A percentile compares a stretch with the other conserved stretches of the same genome.
Evolutionary conservation across 129 eudicot species (phyloP).

Genomic region (Oenanthe sinensis): DNA sequence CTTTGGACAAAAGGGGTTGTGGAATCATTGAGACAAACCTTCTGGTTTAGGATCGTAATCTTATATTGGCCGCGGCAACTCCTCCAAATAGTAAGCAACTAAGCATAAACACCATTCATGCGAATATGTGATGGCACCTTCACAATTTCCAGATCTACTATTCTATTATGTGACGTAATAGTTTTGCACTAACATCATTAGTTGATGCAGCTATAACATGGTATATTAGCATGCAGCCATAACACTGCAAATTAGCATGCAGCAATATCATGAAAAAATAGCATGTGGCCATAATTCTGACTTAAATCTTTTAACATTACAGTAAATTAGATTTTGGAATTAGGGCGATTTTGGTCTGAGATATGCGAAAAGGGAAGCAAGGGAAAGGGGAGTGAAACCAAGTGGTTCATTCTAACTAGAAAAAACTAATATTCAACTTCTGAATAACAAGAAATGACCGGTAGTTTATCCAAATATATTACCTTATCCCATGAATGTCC

Average conservation of each 20-base stretch:
- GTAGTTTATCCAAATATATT: slow-evolving; percentile 6
- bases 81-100: background rate
- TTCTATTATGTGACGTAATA: background rate
- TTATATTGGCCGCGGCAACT: background rate
- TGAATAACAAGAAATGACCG: background rate
- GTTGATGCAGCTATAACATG: background rate
- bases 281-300: background rate
- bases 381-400: too few relatives aligned
- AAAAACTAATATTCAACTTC: background rate
- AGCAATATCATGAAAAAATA: background rate
- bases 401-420: too few relatives aligned
- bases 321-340: background rate
- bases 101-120: background rate
- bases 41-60: background rate
- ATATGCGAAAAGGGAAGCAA: too few relatives aligned
- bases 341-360: too few relatives aligned
- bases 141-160: background rate
- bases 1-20: background rate
- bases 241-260: background rate
- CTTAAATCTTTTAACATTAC: background rate
- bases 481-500: slow-evolving; percentile 98
- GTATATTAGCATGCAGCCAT: background rate
- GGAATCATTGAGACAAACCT: background rate
- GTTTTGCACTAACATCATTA: background rate
- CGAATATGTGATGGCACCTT: background rate